These are phyloP conservation scores for Nakaseomyces nivariensis DNA, from an alignment of 1,139 yeast genomes.

Conservation along the genomic window DNA sequence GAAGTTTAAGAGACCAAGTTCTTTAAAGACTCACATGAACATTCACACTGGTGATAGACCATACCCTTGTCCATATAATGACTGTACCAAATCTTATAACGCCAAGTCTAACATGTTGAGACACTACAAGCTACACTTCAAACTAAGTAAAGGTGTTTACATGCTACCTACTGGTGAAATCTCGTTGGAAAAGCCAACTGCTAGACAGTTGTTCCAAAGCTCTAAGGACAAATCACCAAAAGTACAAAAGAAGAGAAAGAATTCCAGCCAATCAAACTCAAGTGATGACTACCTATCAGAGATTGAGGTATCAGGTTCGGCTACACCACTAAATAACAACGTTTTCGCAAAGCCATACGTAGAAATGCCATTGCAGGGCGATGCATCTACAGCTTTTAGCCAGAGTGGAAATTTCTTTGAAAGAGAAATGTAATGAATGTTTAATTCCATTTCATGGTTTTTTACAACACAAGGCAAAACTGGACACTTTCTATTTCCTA, in stretches of 20 bases:
- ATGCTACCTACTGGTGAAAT: constrained; percentile 17
- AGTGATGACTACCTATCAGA: constrained; percentile 1
- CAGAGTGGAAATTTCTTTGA: not conserved
- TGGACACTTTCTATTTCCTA: no score
- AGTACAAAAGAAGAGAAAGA: not conserved
- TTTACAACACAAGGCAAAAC: not conserved
- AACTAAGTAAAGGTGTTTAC: constrained; percentile 12
- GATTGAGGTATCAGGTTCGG: not conserved
- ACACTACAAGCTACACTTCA: constrained; percentile 54
- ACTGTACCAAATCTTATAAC: constrained; percentile 62
- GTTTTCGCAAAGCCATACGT: not conserved
- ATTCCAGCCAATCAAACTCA: not conserved
- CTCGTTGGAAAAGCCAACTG: constrained; percentile 11
- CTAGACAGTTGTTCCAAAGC: constrained; percentile 9
- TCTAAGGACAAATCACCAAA: not conserved
- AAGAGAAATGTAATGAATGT: not conserved
- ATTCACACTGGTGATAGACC: constrained; percentile 86
- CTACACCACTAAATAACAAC: not conserved
- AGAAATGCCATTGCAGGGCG: not conserved
- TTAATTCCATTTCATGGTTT: no score
- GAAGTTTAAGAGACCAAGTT: constrained; percentile 71
- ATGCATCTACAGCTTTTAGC: not conserved
- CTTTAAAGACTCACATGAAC: constrained; percentile 69
- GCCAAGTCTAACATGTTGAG: constrained; percentile 77
- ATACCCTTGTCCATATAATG: constrained; percentile 53